Evolutionary conservation across 1,284 basidiomycete genomes (phyloP), one percentile per base, ranked within the genome.

Genomic region (Ustanciosporium gigantosporum): DNA sequence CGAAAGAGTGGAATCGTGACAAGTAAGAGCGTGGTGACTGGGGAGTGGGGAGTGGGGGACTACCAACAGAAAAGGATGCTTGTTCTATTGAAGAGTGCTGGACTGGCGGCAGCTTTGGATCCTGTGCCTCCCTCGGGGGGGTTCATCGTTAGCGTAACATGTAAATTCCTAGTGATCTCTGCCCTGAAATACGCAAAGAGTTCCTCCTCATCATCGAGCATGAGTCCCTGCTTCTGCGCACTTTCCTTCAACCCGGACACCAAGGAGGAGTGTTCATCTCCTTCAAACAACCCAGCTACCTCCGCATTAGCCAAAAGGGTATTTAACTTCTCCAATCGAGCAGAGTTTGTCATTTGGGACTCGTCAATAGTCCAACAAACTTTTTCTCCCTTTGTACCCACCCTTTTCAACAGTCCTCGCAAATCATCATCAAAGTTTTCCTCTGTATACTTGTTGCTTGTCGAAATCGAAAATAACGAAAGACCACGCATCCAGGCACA

Each of bases 341-440:
- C 95, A 5, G 95, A 92, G 78, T 98, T 94, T 29, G 97, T 87
- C 22, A 98, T 93, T 73, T 99, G 98, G 1, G 91, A 95, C 79
- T 99, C 95, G 79, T 99, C 95, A 34, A 99, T 97, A 79, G 98
- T 97, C 83, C 98, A 99, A 77, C 92, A 97, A 31, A 99, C 89
- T 81, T 97, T 97, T 80, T 99, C 95, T 67, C 91, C 93, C 77
- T 97, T 97, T 82, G 92, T 95, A 5, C 95, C 96, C 0, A 94
- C 84, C 22, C 95, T 87, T 29, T 93, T 88, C 24, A 99, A 85
- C 2, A 99, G 91, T 0, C 87, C 89, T 23, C 95, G 86, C 36
- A 99, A 83, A 76, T 99, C 95, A 62, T 98, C 94, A 70, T 98
- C 95, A 73, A 99, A 99, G 79, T 98, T 92, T 22, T 93, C 92